These are phyloP conservation scores for Colletotrichum viniferum DNA, from an alignment of 2,329 filamentous ascomycete genomes.

Conservation along the genomic window DNA sequence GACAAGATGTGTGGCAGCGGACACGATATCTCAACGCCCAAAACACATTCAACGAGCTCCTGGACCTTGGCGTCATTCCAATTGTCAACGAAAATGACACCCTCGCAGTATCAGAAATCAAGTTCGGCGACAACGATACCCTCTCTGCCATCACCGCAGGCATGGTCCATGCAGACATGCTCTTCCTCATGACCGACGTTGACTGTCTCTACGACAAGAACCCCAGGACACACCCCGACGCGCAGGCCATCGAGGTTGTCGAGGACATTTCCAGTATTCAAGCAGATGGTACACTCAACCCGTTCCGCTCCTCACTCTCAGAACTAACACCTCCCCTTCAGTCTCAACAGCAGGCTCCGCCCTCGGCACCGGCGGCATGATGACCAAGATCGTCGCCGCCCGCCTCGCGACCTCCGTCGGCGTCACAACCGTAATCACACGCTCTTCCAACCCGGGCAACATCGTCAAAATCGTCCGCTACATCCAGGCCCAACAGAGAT, in stretches of 20 bases:
- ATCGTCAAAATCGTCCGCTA: slow-evolving; percentile 86
- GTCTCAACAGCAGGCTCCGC: slow-evolving; percentile 89
- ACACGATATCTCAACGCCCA: slow-evolving; percentile 96
- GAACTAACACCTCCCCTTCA: slow-evolving; percentile 30
- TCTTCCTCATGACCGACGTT: slow-evolving; percentile 99
- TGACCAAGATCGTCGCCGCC: slow-evolving; percentile 94
- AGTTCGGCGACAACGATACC: slow-evolving; percentile 99
- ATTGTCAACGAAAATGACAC: slow-evolving; percentile 99
- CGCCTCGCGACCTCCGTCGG: slow-evolving; percentile 91
- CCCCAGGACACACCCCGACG: slow-evolving; percentile 82
- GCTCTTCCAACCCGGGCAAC: slow-evolving; percentile 91
- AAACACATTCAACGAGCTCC: slow-evolving; percentile 87
- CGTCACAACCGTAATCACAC: slow-evolving; percentile 94
- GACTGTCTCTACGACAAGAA: slow-evolving; percentile 98
- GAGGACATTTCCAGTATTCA: slow-evolving; percentile 83
- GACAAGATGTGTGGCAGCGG: slow-evolving; percentile 52
- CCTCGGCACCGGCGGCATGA: slow-evolving; percentile 94
- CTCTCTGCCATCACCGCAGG: slow-evolving; percentile 94
- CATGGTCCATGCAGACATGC: slow-evolving; percentile 95
- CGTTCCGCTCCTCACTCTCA: neutral
- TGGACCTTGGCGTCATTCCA: slow-evolving; percentile 95
- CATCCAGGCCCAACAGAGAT: slow-evolving; percentile 59
- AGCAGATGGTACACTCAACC: slow-evolving; percentile 68
- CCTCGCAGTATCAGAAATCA: slow-evolving; percentile 95
- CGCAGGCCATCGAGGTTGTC: slow-evolving; percentile 88